Conservation (phyloP, 257 asterid species). For the Salvia hispanica region DNA sequence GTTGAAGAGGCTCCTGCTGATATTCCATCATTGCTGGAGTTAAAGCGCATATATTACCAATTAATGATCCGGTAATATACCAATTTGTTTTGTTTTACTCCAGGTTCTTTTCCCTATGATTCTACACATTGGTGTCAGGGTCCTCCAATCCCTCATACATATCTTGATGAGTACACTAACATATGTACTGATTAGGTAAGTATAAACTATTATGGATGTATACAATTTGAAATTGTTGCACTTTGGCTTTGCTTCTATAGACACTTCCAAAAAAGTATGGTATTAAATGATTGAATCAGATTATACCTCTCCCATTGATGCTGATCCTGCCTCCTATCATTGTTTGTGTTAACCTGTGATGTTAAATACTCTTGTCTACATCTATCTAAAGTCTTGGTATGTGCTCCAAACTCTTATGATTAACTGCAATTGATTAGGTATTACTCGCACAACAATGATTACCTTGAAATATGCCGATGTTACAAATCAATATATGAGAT, state of each 20-base stretch:
- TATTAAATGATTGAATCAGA: neutral
- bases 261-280: neutral
- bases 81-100: constrained; percentile 11
- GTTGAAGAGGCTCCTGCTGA: constrained; percentile 94
- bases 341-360: constrained; percentile 2
- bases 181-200: neutral
- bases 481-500: constrained; percentile 94
- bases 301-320: neutral
- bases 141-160: constrained; percentile 7
- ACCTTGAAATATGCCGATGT: constrained; percentile 96
- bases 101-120: neutral
- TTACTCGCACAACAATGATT: constrained; percentile 74
- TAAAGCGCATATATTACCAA: constrained; percentile 91
- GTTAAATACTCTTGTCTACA: constrained; percentile 6
- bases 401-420: constrained; percentile 12
- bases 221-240: neutral
- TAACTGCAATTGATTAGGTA: constrained; percentile 54
- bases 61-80: constrained; percentile 80
- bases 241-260: neutral
- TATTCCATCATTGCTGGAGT: constrained; percentile 81
- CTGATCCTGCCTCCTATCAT: constrained; percentile 2
- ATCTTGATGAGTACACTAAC: neutral
- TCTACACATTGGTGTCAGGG: neutral
- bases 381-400: constrained; percentile 12
- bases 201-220: neutral